A percentile compares a stretch with the other conserved stretches of the same genome.
Evolutionary conservation across 768 basidiomycete species (phyloP).

Genomic region (Termitomyces sp.): DNA sequence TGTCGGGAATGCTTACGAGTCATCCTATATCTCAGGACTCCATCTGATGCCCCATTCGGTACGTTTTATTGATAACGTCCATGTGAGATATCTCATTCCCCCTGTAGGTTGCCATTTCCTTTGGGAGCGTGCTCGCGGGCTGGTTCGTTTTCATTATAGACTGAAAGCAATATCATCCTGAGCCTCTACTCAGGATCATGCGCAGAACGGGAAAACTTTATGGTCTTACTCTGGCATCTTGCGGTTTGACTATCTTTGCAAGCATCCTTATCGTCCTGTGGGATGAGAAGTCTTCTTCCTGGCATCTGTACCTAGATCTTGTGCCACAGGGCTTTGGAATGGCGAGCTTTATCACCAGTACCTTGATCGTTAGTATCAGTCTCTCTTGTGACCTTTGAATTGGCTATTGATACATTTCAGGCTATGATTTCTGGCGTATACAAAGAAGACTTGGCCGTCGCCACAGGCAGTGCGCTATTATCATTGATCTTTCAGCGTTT

Average conservation of each 20-base stretch:
- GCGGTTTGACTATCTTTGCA: constrained; percentile 53
- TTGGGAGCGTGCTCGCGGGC: constrained; percentile 84
- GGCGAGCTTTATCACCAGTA: constrained; percentile 81
- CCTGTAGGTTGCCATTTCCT: constrained; percentile 66
- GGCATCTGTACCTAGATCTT: constrained; percentile 74
- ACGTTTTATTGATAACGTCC: constrained; percentile 21
- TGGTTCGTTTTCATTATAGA: constrained; percentile 44
- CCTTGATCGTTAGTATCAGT: constrained; percentile 60
- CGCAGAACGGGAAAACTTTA: constrained; percentile 83
- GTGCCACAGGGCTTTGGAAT: constrained; percentile 81
- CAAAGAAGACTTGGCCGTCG: constrained; percentile 80
- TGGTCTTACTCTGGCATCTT: constrained; percentile 61
- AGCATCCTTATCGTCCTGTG: constrained; percentile 59
- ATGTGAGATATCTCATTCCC: constrained; percentile 12
- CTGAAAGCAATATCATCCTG: constrained; percentile 3
- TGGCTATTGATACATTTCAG: constrained; percentile 29
- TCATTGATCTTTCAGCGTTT: constrained; percentile 8
- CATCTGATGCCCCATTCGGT: constrained; percentile 91
- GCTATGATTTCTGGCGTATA: constrained; percentile 83
- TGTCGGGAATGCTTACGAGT: constrained; percentile 7
- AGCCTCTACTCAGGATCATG: constrained; percentile 58
- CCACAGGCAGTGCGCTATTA: constrained; percentile 76
- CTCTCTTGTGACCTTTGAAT: constrained; percentile 3
- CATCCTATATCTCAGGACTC: constrained; percentile 42
- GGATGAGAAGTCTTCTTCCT: constrained; percentile 51